phyloP scores from a whole-genome alignment of 805 yeast species.

The Metschnikowia rubicola region DNA sequence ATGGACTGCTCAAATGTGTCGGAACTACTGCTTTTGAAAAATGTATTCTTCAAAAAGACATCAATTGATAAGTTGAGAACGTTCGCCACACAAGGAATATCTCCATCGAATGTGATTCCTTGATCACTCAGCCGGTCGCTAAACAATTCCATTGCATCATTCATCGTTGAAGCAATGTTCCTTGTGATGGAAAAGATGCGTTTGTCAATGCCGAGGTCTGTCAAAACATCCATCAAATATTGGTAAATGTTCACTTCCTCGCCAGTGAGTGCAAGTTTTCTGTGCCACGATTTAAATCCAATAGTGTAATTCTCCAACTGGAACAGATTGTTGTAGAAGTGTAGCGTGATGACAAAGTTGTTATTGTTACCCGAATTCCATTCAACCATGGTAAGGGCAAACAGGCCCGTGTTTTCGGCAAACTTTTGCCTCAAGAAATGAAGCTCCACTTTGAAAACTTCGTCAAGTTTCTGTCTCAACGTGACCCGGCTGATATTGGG shows the following conservation, averaged over 20 bases:
- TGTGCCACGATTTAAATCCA: background rate
- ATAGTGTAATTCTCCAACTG: background rate
- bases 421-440: background rate
- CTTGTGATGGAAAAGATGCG: background rate
- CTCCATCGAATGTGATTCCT: slow-evolving; percentile 1
- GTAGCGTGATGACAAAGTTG: background rate
- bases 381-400: background rate
- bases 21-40: background rate
- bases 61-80: background rate
- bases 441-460: background rate
- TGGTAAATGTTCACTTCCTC: background rate
- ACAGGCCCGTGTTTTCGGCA: background rate
- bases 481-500: background rate
- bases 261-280: background rate
- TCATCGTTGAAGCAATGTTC: slow-evolving; percentile 1
- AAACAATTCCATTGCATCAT: background rate
- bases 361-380: background rate
- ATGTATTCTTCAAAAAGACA: background rate
- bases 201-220: background rate
- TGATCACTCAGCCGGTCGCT: background rate
- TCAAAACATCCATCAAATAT: background rate
- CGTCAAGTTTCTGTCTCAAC: background rate
- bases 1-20: background rate
- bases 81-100: slow-evolving; percentile 3
- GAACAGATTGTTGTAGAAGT: background rate